Conservation (phyloP, 2,329 filamentous ascomycete genomes). For the Chaetomium sp. region DNA sequence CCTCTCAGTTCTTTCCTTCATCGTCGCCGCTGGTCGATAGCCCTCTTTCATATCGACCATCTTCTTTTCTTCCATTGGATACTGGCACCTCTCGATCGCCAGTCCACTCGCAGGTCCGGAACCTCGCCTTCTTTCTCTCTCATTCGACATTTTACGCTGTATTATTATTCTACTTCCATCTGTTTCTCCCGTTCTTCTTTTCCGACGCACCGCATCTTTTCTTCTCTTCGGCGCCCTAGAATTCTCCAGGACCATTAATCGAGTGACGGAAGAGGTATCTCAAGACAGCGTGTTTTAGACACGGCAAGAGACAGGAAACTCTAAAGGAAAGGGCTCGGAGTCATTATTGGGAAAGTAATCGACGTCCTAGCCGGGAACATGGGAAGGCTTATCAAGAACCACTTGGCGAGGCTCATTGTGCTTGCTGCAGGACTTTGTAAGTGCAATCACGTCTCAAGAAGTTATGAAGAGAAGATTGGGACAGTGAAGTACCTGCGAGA, state of each 20-base stretch:
- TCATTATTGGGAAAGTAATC: not conserved
- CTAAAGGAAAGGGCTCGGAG: slow-evolving; percentile 1
- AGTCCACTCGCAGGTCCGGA: slow-evolving; percentile 45
- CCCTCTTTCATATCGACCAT: slow-evolving; percentile 45
- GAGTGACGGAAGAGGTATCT: not conserved
- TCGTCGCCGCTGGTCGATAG: slow-evolving; percentile 42
- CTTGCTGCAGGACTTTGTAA: slow-evolving; percentile 74
- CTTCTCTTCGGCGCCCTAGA: not conserved
- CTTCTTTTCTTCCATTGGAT: slow-evolving; percentile 25
- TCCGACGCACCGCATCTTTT: slow-evolving; percentile 11
- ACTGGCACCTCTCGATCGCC: slow-evolving; percentile 23
- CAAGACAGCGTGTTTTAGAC: slow-evolving; percentile 4
- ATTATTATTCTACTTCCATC: slow-evolving; percentile 24
- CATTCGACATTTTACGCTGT: slow-evolving; percentile 24
- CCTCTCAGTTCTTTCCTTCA: slow-evolving; percentile 28
- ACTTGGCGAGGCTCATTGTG: slow-evolving; percentile 93
- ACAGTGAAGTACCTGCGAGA: no score
- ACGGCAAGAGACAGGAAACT: slow-evolving; percentile 19
- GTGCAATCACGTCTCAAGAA: slow-evolving; percentile 22
- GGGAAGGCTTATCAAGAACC: slow-evolving; percentile 99
- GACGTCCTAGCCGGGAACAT: slow-evolving; percentile 45
- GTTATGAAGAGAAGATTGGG: not conserved
- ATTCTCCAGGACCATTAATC: slow-evolving; percentile 5
- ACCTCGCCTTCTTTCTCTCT: slow-evolving; percentile 35
- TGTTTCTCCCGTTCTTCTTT: slow-evolving; percentile 20